Evolutionary conservation across 345 rosid genomes (phyloP).

Genomic region (Passiflora organensis): DNA sequence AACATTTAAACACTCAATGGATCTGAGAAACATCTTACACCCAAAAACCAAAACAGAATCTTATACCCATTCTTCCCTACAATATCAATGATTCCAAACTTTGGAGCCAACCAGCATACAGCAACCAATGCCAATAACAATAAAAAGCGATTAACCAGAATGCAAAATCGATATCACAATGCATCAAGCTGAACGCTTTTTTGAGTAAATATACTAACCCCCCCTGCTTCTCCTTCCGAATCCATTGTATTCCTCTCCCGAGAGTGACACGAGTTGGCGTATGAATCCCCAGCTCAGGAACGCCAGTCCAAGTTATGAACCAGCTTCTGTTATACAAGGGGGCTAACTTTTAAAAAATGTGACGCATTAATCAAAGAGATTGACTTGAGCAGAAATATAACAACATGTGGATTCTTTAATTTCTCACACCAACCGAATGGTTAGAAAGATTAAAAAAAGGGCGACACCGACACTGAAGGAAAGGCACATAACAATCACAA

Average conservation of each 20-base stretch:
- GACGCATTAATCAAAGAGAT: background rate
- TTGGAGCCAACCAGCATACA: background rate
- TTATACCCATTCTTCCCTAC: background rate
- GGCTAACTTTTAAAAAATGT: background rate
- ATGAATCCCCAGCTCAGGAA: conserved; percentile 1
- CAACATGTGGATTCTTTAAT: conserved; percentile 1
- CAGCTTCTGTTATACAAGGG: background rate
- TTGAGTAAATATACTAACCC: conserved; percentile 10
- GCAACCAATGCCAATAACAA: background rate
- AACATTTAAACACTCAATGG: background rate
- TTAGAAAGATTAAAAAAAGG: background rate
- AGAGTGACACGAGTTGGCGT: no score
- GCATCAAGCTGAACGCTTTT: background rate
- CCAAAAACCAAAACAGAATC: background rate
- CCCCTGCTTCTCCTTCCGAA: conserved; percentile 16
- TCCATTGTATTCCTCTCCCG: conserved; percentile 12
- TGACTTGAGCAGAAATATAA: conserved; percentile 1
- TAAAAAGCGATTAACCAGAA: background rate
- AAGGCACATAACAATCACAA: background rate
- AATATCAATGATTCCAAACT: background rate
- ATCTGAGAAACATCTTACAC: conserved; percentile 1
- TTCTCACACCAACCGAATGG: background rate
- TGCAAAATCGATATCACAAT: background rate
- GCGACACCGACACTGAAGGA: conserved; percentile 12
- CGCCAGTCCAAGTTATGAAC: background rate